Base-by-base conservation (phyloP, 352 stramenopile species). In the Discostella stelligera region DNA sequence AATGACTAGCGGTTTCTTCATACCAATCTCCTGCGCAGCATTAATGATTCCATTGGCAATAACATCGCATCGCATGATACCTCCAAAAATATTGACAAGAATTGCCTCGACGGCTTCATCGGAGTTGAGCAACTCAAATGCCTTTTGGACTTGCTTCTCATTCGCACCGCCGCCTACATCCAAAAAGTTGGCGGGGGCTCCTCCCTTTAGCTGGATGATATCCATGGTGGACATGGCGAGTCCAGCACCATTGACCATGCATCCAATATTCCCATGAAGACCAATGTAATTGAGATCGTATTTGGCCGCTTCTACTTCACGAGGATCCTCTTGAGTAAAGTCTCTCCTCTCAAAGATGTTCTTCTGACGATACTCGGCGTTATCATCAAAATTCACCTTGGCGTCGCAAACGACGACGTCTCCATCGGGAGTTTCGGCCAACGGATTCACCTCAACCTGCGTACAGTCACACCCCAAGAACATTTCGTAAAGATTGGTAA, bases 141-240 rank as follows among this genome's bases (percentile, higher is more conserved):
- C 94, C 79, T 95, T 95, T 60, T 94, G 79, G 7, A 96, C 85
- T 72, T 93, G 88, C 21, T 79, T 71, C 82, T 98, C 94, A 18
- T 92, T 98, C 46, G 96, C 96, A 69, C 95, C 94, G 75, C 97
- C 96, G 50, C 97, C 97, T 13, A 99, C 97, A 80, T 99, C 97
- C 72, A 99, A 93, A 91, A 99, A 99, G 92, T 99, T 99, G 66
- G 96, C 96, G 39, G 97, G 96, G 39, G 88, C 93, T 60, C 96
- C 97, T 72, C 97, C 97, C 84, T 98, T 97, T 53, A 99, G 89
- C 82, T 97, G 97, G 89, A 99, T 99, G 83, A 99, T 99, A 85
- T 99, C 97, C 97, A 99, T 99, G 21, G 97, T 99, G 50, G 94
- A 93, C 97, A 99, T 99, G 77, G 97, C 97, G 44, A 99, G 89